phyloP scores from a whole-genome alignment of 331 rosid genomes.

The Arachis monticola region DNA sequence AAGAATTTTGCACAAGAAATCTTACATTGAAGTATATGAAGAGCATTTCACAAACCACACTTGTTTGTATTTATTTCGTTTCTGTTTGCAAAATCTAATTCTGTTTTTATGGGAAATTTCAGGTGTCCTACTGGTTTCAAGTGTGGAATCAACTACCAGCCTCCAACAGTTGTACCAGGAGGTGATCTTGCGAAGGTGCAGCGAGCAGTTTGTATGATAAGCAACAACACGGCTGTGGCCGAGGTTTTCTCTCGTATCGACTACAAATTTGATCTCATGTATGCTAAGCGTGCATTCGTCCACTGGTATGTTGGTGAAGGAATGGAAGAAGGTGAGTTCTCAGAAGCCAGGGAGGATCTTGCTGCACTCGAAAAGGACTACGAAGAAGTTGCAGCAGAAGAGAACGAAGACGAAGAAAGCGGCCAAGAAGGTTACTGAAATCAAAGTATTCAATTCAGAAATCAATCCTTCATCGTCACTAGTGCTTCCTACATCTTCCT shows the following conservation, averaged over 20 bases:
- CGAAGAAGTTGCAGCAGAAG: constrained; percentile 81
- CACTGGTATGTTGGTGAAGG: constrained; percentile 95
- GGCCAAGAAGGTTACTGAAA: constrained; percentile 49
- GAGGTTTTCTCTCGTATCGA: constrained; percentile 82
- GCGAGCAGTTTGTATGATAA: constrained; percentile 80
- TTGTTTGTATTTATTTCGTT: constrained; percentile 7
- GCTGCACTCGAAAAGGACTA: constrained; percentile 80
- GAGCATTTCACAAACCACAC: background rate
- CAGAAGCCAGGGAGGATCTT: constrained; percentile 81
- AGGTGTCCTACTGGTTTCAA: constrained; percentile 95
- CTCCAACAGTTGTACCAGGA: constrained; percentile 79
- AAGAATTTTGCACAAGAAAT: no score
- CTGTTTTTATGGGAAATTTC: constrained; percentile 34
- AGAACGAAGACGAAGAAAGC: constrained; percentile 39
- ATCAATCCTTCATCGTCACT: constrained; percentile 23
- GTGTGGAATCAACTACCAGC: constrained; percentile 84
- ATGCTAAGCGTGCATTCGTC: constrained; percentile 76
- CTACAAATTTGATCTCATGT: constrained; percentile 79
- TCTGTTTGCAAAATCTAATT: constrained; percentile 2
- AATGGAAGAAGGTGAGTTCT: constrained; percentile 90
- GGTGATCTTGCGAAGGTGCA: constrained; percentile 86
- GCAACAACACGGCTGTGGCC: constrained; percentile 78
- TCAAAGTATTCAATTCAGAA: background rate
- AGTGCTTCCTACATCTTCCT: background rate
- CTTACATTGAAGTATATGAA: no score